Base-by-base conservation (phyloP, 768 basidiomycete species). In the Chalciporus pseudorubinellus region DNA sequence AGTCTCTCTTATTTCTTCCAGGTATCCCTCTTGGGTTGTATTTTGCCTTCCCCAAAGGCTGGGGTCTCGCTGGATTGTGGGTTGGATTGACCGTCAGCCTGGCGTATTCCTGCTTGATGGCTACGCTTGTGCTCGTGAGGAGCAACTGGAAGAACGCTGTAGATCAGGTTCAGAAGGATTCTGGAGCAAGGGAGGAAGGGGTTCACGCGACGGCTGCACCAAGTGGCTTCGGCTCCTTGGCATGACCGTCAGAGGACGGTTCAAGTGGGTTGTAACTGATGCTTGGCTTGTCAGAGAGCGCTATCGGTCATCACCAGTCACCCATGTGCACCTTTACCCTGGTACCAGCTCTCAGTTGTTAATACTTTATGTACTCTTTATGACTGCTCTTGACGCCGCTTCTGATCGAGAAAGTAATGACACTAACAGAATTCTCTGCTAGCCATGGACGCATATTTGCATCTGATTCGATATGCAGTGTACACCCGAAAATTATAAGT, bases 1-100 rank as follows among this genome's bases (percentile, higher is more conserved):
- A 7, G 6, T 2, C 19, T 6, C 19, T 6, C 21, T 41, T 18
- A 31, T 10, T 28, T 18, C 6, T 44, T 36, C 43, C 50, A 66
- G 87, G 65, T 26, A 55, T 67, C 9, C 65, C 60, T 22, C 56
- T 67, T n/a, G 63, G 64, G 6, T 39, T 59, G 18, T 67, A 62
- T 51, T 56, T 65, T 5, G 45, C 63, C 14, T 55, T 65, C 11
- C 5, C 19, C 18, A 44, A 38, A 31, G 39, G 51, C 19, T 58
- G 65, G 65, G 65, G 60, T 10, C 65, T 67, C 12, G 50, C 48
- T 39, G 64, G 65, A 7, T 18, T 67, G 16, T 65, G 62, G 65
- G 34, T 45, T 20, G 60, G 62, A 9, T 55, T 65, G 48, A 57
- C 44, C 28, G 19, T 53, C 38, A 65, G 65, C 50, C 36, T 65